Base-by-base conservation (phyloP, 2,329 filamentous ascomycete genomes). In the Aspergillus candidus region DNA sequence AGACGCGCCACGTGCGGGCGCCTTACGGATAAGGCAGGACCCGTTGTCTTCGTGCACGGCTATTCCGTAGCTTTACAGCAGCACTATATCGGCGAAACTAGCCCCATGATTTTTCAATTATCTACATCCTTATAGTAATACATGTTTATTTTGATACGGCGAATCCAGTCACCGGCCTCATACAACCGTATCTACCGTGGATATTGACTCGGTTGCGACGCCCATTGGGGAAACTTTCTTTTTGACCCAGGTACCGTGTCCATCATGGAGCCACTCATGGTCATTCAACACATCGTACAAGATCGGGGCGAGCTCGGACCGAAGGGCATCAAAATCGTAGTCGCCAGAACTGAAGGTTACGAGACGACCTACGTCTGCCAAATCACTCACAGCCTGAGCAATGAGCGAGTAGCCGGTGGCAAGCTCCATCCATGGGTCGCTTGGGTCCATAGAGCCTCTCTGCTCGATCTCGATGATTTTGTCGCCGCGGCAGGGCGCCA, bases 381-480 rank as follows among this genome's bases (percentile, higher is more conserved):
- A 39, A 6, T 59, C 54, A 13, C 52, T 51, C 29, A 71, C 59
- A 14, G 60, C 52, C 46, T 66, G 61, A 8, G 62, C 63, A 22
- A 80, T 65, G 29, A 74, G 56, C 3, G 63, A 66, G 55, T 79
- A 79, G 0, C 71, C 65, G 2, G 71, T 73, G 46, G 75, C 69
- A 11, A 76, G 71, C 58, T 80, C 76, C 63, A 75, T 72, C 76
- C 78, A 79, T 1, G 67, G 66, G 45, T 71, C 68, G 15, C 66
- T 67, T 6, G 66, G 59, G 32, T 71, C 67, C 52, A 70, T 57
- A 1, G 65, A 66, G 3, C 61, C 65, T 33, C 61, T 56, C 14
- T 64, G 59, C 39, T 68, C 65, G n/a, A 68, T 50, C 36, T 70
- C 65, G 7, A 72, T 60, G 1, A 59, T 51, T 10, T 59, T 67